phyloP scores from a whole-genome alignment of 2,329 filamentous ascomycete species.

The Onygenales sp. region DNA sequence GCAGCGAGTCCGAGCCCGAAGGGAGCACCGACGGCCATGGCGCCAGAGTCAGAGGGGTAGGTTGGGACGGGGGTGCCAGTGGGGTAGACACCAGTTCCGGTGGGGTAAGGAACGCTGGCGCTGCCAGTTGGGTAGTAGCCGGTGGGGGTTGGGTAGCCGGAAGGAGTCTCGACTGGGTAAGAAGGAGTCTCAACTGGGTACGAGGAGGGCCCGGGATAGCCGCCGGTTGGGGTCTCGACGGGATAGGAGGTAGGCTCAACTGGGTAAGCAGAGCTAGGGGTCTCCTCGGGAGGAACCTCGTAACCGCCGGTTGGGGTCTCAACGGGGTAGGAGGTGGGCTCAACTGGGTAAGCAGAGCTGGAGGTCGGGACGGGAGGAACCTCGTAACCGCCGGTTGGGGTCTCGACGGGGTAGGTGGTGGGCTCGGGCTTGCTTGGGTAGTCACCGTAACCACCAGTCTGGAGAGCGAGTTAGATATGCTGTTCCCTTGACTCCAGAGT shows the following conservation, averaged over 20 bases:
- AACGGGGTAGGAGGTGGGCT: neutral
- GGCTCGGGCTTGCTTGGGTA: neutral
- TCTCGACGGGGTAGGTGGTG: neutral
- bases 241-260: neutral
- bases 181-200: neutral
- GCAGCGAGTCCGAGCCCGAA: slow-evolving; percentile 33
- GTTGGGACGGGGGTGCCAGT: neutral
- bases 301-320: neutral
- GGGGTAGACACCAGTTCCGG: slow-evolving; percentile 7
- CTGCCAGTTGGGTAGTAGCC: slow-evolving; percentile 10
- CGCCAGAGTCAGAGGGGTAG: slow-evolving; percentile 12
- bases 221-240: neutral
- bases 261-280: neutral
- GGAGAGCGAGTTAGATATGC: neutral
- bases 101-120: slow-evolving; percentile 1
- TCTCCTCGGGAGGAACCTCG: neutral
- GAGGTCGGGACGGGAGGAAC: no score
- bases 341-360: neutral
- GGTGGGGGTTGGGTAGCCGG: slow-evolving; percentile 15
- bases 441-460: neutral
- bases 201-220: neutral
- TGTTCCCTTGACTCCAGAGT: neutral
- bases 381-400: neutral
- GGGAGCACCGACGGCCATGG: slow-evolving; percentile 29
- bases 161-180: neutral